Conservation (phyloP, 169 alveolate genomes). For the Sarcocystis neurona region DNA sequence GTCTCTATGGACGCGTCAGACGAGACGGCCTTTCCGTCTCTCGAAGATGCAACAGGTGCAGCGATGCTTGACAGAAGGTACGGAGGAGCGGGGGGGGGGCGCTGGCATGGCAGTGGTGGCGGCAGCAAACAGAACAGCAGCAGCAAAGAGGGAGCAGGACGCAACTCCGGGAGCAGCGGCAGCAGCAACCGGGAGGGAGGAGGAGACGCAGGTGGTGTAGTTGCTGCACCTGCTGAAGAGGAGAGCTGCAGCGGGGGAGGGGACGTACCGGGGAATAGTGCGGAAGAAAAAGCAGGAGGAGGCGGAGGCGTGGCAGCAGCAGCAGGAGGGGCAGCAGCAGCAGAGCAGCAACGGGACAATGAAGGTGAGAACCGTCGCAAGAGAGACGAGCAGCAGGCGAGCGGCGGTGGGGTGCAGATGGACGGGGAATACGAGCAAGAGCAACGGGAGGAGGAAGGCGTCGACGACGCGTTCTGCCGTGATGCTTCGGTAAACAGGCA, state of each 20-base stretch:
- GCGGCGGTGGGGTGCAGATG: too few relatives aligned
- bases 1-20: constrained; percentile 48
- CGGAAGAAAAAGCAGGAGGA: too few relatives aligned
- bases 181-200: neutral
- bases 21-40: constrained; percentile 60
- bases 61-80: neutral
- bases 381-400: too few relatives aligned
- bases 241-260: neutral
- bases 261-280: too few relatives aligned
- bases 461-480: too few relatives aligned
- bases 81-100: neutral
- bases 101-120: neutral
- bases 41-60: constrained; percentile 38
- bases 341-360: too few relatives aligned
- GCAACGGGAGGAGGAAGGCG: too few relatives aligned
- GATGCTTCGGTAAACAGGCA: too few relatives aligned
- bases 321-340: too few relatives aligned
- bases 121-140: neutral
- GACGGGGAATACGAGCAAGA: too few relatives aligned
- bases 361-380: too few relatives aligned
- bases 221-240: neutral
- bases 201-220: neutral
- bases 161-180: neutral
- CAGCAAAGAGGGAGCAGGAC: neutral
- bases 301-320: too few relatives aligned